Conservation (phyloP, 257 asterid genomes). For the Scutellaria baicalensis region DNA sequence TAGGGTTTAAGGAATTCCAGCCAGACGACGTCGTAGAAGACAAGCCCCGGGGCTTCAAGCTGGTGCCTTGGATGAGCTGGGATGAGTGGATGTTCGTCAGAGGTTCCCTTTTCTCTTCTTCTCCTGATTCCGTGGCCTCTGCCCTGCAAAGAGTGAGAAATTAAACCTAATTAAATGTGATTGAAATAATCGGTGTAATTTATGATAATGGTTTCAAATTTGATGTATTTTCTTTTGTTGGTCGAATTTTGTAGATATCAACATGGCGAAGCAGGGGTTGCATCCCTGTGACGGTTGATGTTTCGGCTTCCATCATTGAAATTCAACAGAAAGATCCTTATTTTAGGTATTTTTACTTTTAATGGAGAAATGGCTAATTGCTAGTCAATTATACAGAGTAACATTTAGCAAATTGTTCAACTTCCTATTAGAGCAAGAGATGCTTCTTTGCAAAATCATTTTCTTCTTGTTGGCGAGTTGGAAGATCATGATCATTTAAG, state of each 20-base stretch:
- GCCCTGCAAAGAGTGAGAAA: slow-evolving; percentile 54
- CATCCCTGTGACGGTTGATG: slow-evolving; percentile 56
- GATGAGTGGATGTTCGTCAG: slow-evolving; percentile 67
- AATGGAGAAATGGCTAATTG: neutral
- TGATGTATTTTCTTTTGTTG: neutral
- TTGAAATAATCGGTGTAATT: neutral
- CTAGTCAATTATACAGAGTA: neutral
- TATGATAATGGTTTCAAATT: neutral
- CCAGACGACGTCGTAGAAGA: slow-evolving; percentile 32
- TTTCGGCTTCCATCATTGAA: slow-evolving; percentile 67
- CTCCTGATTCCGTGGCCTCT: slow-evolving; percentile 40
- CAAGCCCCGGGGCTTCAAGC: slow-evolving; percentile 39
- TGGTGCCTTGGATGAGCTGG: slow-evolving; percentile 90
- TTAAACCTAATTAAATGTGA: neutral
- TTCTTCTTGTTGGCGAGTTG: neutral
- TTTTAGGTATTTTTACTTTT: slow-evolving; percentile 38
- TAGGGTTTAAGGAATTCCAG: slow-evolving; percentile 44
- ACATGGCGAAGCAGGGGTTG: slow-evolving; percentile 91
- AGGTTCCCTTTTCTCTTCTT: slow-evolving; percentile 58
- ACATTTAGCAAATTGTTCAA: neutral
- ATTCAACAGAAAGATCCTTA: slow-evolving; percentile 79
- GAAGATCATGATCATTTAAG: neutral
- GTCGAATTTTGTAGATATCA: slow-evolving; percentile 40
- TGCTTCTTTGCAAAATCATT: neutral
- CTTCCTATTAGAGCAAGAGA: neutral